Conservation (phyloP, 768 basidiomycete genomes). For the Tricholoma furcatifolium region DNA sequence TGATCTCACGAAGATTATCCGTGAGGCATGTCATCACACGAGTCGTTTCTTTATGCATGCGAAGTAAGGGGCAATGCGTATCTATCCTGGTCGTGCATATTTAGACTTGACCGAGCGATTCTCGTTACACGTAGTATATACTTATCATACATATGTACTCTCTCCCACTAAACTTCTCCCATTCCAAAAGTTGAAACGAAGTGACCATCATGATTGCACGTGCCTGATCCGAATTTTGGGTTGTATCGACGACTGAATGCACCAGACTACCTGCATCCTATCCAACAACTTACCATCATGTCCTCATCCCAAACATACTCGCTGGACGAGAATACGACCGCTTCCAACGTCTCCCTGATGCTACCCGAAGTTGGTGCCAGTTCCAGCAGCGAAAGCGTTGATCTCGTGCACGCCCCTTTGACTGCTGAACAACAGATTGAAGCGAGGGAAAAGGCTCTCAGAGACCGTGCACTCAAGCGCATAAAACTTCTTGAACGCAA, state of each 20-base stretch:
- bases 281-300: not conserved
- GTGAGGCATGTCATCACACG: too few species aligned
- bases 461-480: conserved; percentile 16
- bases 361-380: not conserved
- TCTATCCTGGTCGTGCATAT: too few species aligned
- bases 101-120: too few species aligned
- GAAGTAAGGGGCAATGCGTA: too few species aligned
- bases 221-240: conserved; percentile 13
- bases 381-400: conserved; percentile 9
- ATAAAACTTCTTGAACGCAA: conserved; percentile 13
- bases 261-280: not conserved
- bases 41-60: too few species aligned
- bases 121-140: too few species aligned
- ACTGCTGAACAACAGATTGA: conserved; percentile 10
- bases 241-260: not conserved
- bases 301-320: not conserved
- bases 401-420: conserved; percentile 11
- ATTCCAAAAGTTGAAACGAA: too few species aligned
- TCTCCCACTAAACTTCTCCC: conserved; percentile 4
- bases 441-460: conserved; percentile 11
- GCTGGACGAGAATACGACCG: not conserved
- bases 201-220: conserved; percentile 5
- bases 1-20: too few species aligned
- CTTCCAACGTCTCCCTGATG: conserved; percentile 1
- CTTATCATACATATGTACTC: not conserved